A percentile compares a stretch with the other conserved stretches of the same genome.
phyloP scores from a whole-genome alignment of 371 early-diverging fungal genomes.

The Apophysomyces trapeziformis region DNA sequence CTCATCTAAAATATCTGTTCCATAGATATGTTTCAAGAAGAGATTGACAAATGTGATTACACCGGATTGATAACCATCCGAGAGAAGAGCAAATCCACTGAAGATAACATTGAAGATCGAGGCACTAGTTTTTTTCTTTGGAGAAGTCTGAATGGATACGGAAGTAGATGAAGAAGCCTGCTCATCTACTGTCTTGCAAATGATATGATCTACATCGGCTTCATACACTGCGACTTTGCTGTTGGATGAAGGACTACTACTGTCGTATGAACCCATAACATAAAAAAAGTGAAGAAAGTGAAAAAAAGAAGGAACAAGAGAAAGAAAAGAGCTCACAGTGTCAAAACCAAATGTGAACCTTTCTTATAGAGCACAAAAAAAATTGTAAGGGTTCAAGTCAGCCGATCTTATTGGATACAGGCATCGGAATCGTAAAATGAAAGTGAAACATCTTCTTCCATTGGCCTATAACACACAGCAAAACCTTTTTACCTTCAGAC shows the following conservation, averaged over 20 bases:
- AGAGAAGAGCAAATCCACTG: constrained; percentile 32
- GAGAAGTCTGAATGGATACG: background rate
- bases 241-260: background rate
- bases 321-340: background rate
- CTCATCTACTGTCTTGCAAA: background rate
- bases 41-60: constrained; percentile 32
- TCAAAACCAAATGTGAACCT: background rate
- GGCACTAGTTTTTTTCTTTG: constrained; percentile 13
- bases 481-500: too few species aligned
- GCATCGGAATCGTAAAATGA: background rate
- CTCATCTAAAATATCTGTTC: constrained; percentile 21
- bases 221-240: background rate
- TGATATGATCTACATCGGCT: constrained; percentile 7
- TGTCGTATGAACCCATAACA: background rate
- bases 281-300: background rate
- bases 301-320: background rate
- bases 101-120: constrained; percentile 33
- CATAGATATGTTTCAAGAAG: constrained; percentile 31
- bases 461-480: too few species aligned
- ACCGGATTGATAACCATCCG: constrained; percentile 40
- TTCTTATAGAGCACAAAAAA: constrained; percentile 1
- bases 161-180: constrained; percentile 5
- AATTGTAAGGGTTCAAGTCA: background rate
- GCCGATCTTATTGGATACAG: background rate
- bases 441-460: too few species aligned